These are phyloP conservation scores for Aphanomyces stellatus DNA, from an alignment of 352 stramenopile genomes.

Conservation along the genomic window DNA sequence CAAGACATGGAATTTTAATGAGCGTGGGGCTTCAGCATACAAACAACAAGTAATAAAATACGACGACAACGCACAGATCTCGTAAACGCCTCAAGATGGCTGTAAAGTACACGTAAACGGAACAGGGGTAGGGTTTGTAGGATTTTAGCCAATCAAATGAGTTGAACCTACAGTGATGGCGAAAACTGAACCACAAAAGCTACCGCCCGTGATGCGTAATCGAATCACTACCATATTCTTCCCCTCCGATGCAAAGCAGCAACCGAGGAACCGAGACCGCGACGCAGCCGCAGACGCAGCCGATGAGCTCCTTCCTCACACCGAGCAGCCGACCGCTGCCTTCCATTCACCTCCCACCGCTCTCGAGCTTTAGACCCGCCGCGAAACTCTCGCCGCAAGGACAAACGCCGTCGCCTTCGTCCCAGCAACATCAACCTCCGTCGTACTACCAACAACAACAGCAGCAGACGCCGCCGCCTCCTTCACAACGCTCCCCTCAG, in stretches of 20 bases:
- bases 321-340: neutral
- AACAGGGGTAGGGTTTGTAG: neutral
- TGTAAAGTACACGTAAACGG: constrained; percentile 3
- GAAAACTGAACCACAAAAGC: too few species aligned
- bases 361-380: neutral
- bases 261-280: neutral
- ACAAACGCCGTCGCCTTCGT: too few species aligned
- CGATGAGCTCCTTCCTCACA: neutral
- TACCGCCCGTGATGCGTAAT: neutral
- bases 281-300: neutral
- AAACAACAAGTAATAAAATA: constrained; percentile 4
- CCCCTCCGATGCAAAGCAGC: neutral
- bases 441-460: too few species aligned
- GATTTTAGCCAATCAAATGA: neutral
- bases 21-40: neutral
- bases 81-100: neutral
- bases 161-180: neutral
- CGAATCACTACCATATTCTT: neutral
- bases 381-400: neutral
- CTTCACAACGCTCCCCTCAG: neutral
- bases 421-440: too few species aligned
- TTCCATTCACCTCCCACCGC: neutral
- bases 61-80: neutral
- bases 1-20: neutral
- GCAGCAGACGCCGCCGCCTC: neutral